Base-by-base conservation (phyloP, 495 filamentous ascomycete species). In the Penicillium pancosmium region DNA sequence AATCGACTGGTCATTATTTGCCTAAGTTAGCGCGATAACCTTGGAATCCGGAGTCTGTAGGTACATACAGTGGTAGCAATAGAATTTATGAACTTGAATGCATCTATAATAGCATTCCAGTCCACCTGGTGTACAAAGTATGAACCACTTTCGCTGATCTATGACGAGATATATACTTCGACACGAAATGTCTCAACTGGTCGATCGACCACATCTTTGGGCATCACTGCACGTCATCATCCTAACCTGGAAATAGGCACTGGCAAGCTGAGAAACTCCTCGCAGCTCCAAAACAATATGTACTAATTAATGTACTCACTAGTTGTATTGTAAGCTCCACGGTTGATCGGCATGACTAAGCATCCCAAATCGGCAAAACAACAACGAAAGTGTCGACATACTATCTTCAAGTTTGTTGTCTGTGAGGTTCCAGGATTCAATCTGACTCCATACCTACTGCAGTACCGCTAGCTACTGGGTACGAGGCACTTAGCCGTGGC, bases 341-440 rank as follows among this genome's bases (percentile, higher is more conserved):
- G 27, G 6, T 12, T 34, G 55, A 63, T 68, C 62, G 53, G 19
- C 60, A 44, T 68, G 66, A 68, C 57, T 68, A 68, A 68, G 19
- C 56, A 12, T 41, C 43, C 51, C 48, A 52, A 60, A 63, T 57
- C 43, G 41, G 55, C 57, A 66, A 59, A 57, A 62, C 59, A 63
- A 60, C 59, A 57, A 55, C 57, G 33, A 31, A 7, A 31, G 27
- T 31, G 27, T 31, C 27, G 27, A 38, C 16, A 13, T 10, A n/a
- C n/a, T n/a, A 46, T 46, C 43, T 46, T 21, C 19, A 21, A 21
- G 19, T 21, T 5, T 44, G 15, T 7, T 44, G n/a, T 44, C 16
- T 44, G 16, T 31, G 18, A 19, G 21, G 21, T 5, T n/a, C 46
- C 46, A 48, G 2, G 4, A 31, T 4, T 31, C 27, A 31, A 31